Conservation (phyloP, 352 stramenopile genomes). For the Phytopythium kandeliae region DNA sequence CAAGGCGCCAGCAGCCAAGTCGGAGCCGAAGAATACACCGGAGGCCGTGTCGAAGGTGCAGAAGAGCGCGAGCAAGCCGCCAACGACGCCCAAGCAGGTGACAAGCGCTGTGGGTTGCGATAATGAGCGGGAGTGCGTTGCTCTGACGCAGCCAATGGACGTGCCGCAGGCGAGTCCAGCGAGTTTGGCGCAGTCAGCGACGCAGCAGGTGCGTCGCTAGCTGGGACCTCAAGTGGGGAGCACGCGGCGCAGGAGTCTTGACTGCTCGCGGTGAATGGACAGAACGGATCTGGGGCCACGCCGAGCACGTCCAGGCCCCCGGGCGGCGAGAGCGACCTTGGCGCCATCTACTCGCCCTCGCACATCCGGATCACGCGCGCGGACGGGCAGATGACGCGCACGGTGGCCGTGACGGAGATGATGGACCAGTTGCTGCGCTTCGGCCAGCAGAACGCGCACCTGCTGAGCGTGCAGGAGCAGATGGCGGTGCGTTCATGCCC, state of each 20-base stretch:
- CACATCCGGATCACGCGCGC: slow-evolving; percentile 70
- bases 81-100: background rate
- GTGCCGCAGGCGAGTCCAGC: background rate
- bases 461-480: slow-evolving; percentile 54
- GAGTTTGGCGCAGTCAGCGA: background rate
- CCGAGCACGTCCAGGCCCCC: slow-evolving; percentile 3
- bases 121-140: background rate
- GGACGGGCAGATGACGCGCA: slow-evolving; percentile 70
- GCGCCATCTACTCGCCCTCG: slow-evolving; percentile 56
- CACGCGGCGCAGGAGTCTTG: too few relatives aligned
- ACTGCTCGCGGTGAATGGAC: too few relatives aligned
- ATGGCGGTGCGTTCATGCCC: slow-evolving; percentile 37
- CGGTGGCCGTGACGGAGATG: slow-evolving; percentile 65
- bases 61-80: background rate
- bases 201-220: slow-evolving; percentile 1
- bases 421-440: slow-evolving; percentile 76
- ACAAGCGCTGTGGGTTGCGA: background rate
- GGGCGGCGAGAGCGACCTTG: slow-evolving; percentile 22
- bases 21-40: too few relatives aligned
- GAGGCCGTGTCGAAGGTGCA: too few relatives aligned
- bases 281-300: background rate
- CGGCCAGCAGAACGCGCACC: slow-evolving; percentile 61
- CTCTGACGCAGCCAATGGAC: background rate
- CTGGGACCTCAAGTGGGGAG: too few relatives aligned
- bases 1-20: too few relatives aligned